These are phyloP conservation scores for Blastomyces silverae DNA, from an alignment of 2,329 filamentous ascomycete species.

Conservation along the genomic window DNA sequence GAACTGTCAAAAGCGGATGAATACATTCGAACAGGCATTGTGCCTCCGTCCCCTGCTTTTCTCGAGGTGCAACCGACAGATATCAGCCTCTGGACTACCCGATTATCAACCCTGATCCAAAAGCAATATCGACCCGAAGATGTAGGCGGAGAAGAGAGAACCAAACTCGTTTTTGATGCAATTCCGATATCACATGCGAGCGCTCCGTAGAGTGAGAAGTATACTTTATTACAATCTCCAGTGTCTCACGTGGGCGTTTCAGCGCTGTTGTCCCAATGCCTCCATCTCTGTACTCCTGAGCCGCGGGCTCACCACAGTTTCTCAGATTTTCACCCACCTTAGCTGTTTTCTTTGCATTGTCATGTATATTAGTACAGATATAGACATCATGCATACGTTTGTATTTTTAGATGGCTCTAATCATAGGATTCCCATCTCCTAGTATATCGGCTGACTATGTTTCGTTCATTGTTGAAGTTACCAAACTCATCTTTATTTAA, in stretches of 20 bases:
- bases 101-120: slow-evolving; percentile 21
- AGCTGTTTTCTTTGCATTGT: neutral
- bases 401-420: neutral
- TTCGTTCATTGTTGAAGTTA: no score
- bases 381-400: neutral
- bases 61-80: slow-evolving; percentile 15
- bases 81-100: slow-evolving; percentile 20
- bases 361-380: neutral
- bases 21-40: slow-evolving; percentile 21
- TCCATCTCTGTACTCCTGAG: neutral
- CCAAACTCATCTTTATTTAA: no score
- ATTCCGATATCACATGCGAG: slow-evolving; percentile 4
- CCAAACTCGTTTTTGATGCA: slow-evolving; percentile 10
- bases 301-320: neutral
- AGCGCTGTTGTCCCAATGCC: neutral
- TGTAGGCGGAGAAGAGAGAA: neutral
- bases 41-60: slow-evolving; percentile 17
- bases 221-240: neutral
- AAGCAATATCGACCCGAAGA: slow-evolving; percentile 21
- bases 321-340: neutral
- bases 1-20: slow-evolving; percentile 21
- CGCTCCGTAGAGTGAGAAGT: neutral
- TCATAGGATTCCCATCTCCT: neutral
- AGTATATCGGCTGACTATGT: neutral
- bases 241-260: neutral